Conservation (phyloP, 257 asterid species). For the Solanum verrucosum region DNA sequence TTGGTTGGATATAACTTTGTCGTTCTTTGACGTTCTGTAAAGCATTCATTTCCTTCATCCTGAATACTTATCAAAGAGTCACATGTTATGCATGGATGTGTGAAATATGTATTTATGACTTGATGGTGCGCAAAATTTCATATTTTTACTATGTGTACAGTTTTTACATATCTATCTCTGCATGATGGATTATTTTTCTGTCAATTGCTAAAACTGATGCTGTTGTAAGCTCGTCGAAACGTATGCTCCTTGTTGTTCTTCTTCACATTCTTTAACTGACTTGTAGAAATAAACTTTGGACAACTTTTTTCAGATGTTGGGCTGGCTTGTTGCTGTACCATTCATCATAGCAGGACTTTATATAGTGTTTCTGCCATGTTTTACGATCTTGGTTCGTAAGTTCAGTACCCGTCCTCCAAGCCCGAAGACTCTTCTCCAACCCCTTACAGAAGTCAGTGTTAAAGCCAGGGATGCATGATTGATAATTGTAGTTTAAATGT, state of each 20-base stretch:
- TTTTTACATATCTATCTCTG: not conserved
- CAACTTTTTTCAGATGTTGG: slow-evolving; percentile 56
- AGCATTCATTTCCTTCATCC: not conserved
- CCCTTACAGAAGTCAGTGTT: slow-evolving; percentile 56
- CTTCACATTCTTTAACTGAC: not conserved
- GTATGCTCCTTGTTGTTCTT: not conserved
- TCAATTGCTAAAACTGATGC: not conserved
- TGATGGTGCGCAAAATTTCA: not conserved
- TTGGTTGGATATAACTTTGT: not conserved
- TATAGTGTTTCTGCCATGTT: slow-evolving; percentile 53
- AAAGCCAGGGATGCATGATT: slow-evolving; percentile 67
- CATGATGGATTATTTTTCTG: not conserved
- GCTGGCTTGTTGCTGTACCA: slow-evolving; percentile 87
- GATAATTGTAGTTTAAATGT: not conserved
- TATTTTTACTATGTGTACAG: not conserved
- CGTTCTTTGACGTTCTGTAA: not conserved
- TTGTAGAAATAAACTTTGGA: not conserved
- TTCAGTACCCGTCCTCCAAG: slow-evolving; percentile 47
- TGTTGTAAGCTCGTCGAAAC: too few relatives aligned
- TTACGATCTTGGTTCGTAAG: slow-evolving; percentile 52
- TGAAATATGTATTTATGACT: not conserved
- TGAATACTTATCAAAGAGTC: not conserved
- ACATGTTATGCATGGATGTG: not conserved
- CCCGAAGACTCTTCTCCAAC: slow-evolving; percentile 42
- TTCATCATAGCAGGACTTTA: slow-evolving; percentile 58